Base-by-base conservation (phyloP, 225 moss, liverwort and hornwort species). In the Thuidium tamariscinum region DNA sequence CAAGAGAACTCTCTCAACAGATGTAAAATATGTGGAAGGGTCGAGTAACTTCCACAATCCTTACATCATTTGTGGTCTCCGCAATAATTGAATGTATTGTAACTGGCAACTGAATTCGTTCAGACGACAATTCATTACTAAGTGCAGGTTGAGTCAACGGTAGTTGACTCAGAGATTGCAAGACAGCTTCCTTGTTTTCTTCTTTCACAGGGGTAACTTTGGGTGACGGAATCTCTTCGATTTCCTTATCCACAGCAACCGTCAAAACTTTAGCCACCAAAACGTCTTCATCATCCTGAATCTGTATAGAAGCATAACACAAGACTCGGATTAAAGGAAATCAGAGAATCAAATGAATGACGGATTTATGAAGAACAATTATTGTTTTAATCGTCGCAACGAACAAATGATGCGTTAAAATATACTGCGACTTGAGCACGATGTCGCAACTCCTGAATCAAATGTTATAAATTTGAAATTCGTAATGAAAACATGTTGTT, bases 251-350 rank as follows among this genome's bases (percentile, higher is more conserved):
- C 77, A 90, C 29, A 67, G 90, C 66, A 87, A 82, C 92, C 73
- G 90, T 87, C 86, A 90, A 84, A 76, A 83, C 68, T 86, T 90
- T 84, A 82, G 89, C 69, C 85, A 80, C 83, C 60, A 86, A 82
- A 77, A 72, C 84, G 51, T 86, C 91, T 70, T 94, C 94, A 84
- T 95, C 96, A 70, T 95, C 96, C 69, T 94, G 93, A 78, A 95
- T 91, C 90, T 94, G 86, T 52, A 74, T 7, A 84, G 71, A 52
- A 82, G 48, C 48, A 71, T 39, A 79, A 81, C 52, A 81, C 72
- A 74, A 42, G 51, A 85, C 39, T 59, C 61, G 29, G 34, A 77
- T 87, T 65, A 42, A 39, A 83, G 71, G 51, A 80, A 77, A 85
- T 79, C 55, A 74, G 34, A 44, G 48, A 75, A 85, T 55, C 36